Conservation (phyloP, 106 monocot species). For the Acorus gramineus region DNA sequence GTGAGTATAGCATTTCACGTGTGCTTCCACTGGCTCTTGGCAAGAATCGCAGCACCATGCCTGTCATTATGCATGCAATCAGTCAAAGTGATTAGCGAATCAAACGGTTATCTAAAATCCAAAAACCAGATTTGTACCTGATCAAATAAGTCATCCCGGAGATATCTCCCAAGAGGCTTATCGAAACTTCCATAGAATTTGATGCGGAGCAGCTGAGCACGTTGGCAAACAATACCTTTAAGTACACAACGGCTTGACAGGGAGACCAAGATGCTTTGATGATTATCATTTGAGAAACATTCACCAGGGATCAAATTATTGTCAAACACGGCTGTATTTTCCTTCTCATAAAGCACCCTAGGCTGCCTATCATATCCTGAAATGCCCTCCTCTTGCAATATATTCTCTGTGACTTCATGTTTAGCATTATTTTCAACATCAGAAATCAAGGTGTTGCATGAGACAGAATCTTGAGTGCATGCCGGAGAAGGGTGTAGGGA, state of each 20-base stretch:
- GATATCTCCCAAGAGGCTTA: slow-evolving; percentile 83
- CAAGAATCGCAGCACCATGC: slow-evolving; percentile 46
- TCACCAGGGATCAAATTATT: slow-evolving; percentile 12
- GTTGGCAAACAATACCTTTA: slow-evolving; percentile 60
- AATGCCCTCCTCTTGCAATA: too few relatives aligned
- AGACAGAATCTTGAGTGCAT: too few relatives aligned
- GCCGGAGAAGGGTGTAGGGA: too few relatives aligned
- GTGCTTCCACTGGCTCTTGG: slow-evolving; percentile 62
- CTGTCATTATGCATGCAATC: slow-evolving; percentile 17
- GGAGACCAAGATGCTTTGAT: slow-evolving; percentile 90
- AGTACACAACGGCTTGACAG: slow-evolving; percentile 57
- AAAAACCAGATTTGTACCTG: slow-evolving; percentile 34
- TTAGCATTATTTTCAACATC: too few relatives aligned
- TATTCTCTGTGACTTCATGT: too few relatives aligned
- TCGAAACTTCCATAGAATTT: slow-evolving; percentile 93
- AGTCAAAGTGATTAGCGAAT: too few relatives aligned
- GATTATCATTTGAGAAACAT: slow-evolving; percentile 41
- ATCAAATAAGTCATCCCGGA: slow-evolving; percentile 81
- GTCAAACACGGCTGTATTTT: too few relatives aligned
- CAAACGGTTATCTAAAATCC: too few relatives aligned
- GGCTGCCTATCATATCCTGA: too few relatives aligned
- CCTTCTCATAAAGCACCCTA: too few relatives aligned
- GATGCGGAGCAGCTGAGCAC: slow-evolving; percentile 72
- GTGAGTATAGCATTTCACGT: slow-evolving; percentile 76
- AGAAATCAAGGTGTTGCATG: too few relatives aligned